A percentile compares a stretch with the other conserved stretches of the same genome.
Evolutionary conservation across 116 monocot species (phyloP).

Genomic region (Trichopus zeylanicus): DNA sequence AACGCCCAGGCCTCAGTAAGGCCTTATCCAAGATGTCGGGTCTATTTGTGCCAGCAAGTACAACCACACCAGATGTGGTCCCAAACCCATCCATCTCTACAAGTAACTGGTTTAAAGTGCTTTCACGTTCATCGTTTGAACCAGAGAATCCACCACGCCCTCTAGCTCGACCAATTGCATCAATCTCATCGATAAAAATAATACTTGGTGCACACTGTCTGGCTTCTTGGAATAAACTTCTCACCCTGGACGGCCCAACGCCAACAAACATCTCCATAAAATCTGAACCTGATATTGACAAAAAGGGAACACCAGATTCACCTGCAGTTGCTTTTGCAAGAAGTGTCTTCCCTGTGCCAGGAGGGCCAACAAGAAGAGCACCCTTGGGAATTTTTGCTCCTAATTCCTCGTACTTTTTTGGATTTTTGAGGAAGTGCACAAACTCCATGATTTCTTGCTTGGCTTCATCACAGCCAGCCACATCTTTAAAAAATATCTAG

Average conservation of each 20-base stretch:
- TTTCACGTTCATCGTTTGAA: slow-evolving; percentile 96
- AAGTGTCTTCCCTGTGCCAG: slow-evolving; percentile 97
- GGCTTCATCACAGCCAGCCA: slow-evolving; percentile 99
- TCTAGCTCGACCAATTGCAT: slow-evolving; percentile 96
- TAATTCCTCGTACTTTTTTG: slow-evolving; percentile 93
- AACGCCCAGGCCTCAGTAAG: slow-evolving; percentile 85
- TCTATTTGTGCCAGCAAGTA: slow-evolving; percentile 96
- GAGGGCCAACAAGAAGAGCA: slow-evolving; percentile 97
- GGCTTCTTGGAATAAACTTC: slow-evolving; percentile 93
- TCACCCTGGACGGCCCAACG: slow-evolving; percentile 92
- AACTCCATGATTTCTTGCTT: slow-evolving; percentile 99
- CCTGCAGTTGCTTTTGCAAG: slow-evolving; percentile 99
- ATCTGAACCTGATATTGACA: slow-evolving; percentile 98
- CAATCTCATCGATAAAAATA: slow-evolving; percentile 97
- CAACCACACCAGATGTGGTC: slow-evolving; percentile 89
- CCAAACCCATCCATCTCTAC: slow-evolving; percentile 99
- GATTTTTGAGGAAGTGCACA: slow-evolving; percentile 96
- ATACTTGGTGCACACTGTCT: slow-evolving; percentile 96
- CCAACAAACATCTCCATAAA: slow-evolving; percentile 99
- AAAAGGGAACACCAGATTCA: slow-evolving; percentile 92
- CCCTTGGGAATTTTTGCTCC: slow-evolving; percentile 99
- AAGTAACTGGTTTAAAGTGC: slow-evolving; percentile 91
- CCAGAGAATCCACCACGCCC: slow-evolving; percentile 94
- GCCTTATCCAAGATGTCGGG: slow-evolving; percentile 98
- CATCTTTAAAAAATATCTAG: slow-evolving; percentile 93